Percentiles rank a stretch among this genome's conserved stretches.
Evolutionary conservation across 352 stramenopile species (phyloP).

Genomic region (Pythium periplocum): DNA sequence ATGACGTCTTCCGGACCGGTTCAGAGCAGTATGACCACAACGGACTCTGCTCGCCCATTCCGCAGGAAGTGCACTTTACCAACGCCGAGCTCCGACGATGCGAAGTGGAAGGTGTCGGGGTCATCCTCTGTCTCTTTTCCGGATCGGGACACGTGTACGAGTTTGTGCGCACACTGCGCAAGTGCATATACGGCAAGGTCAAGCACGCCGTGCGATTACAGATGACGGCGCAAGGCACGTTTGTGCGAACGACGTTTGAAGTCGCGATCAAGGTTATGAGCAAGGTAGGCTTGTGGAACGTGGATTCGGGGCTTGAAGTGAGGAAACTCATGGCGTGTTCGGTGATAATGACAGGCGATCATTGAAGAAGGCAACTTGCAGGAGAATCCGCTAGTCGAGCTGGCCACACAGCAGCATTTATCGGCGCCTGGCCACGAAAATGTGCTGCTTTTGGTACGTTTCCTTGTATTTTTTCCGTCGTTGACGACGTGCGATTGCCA

Average conservation of each 20-base stretch:
- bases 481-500: too few species aligned
- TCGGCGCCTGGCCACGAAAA: conserved; percentile 77
- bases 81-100: conserved; percentile 78
- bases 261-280: conserved; percentile 88
- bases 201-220: conserved; percentile 85
- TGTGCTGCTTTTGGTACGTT: conserved; percentile 72
- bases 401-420: conserved; percentile 81
- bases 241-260: conserved; percentile 74
- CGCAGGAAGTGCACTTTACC: conserved; percentile 83
- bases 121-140: conserved; percentile 77
- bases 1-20: conserved; percentile 79
- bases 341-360: conserved; percentile 42
- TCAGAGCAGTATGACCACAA: conserved; percentile 75
- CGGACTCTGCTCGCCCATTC: conserved; percentile 73
- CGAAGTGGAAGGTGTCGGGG: conserved; percentile 66
- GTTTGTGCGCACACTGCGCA: conserved; percentile 80
- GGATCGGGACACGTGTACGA: conserved; percentile 79
- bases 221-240: conserved; percentile 63
- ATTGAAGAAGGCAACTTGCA: conserved; percentile 85
- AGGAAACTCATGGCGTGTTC: neutral
- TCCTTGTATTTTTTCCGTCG: too few species aligned
- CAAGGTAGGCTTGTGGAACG: conserved; percentile 37
- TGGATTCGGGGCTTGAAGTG: neutral
- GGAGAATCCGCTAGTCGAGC: conserved; percentile 82
- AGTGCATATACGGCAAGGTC: conserved; percentile 87